Evolutionary conservation across 805 yeast genomes (phyloP).

Genomic region (Grigorovia jiainica): DNA sequence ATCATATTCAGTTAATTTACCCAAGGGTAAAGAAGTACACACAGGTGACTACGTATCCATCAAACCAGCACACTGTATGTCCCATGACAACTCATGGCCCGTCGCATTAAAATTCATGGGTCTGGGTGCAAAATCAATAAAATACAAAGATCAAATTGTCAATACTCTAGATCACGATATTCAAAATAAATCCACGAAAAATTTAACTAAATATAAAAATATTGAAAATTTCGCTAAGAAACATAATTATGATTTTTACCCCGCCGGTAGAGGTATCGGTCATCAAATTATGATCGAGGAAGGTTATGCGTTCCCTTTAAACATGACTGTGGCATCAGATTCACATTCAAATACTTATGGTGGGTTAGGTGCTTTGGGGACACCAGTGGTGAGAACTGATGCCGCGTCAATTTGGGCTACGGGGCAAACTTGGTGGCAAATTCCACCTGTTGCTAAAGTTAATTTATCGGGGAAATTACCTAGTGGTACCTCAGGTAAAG

Average conservation of each 20-base stretch:
- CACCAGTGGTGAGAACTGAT: conserved; percentile 96
- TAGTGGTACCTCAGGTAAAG: conserved; percentile 88
- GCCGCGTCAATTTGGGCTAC: conserved; percentile 99
- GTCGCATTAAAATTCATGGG: conserved; percentile 95
- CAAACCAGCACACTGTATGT: conserved; percentile 95
- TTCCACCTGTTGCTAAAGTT: conserved; percentile 96
- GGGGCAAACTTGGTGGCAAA: conserved; percentile 99
- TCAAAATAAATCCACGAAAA: conserved; percentile 84
- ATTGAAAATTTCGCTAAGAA: conserved; percentile 82
- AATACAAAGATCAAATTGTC: conserved; percentile 84
- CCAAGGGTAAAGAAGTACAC: conserved; percentile 64
- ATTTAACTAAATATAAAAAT: conserved; percentile 76
- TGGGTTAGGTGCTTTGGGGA: conserved; percentile 91
- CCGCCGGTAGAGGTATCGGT: conserved; percentile 98
- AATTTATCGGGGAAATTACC: conserved; percentile 77
- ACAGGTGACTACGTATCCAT: conserved; percentile 94
- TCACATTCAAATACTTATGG: conserved; percentile 98
- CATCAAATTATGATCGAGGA: conserved; percentile 99
- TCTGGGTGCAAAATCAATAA: conserved; percentile 76
- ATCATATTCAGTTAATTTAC: conserved; percentile 77
- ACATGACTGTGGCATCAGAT: conserved; percentile 91
- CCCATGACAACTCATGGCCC: conserved; percentile 99
- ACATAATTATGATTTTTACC: conserved; percentile 93
- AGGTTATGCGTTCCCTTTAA: conserved; percentile 94
- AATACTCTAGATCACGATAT: conserved; percentile 97